phyloP scores from a whole-genome alignment of 2,329 filamentous ascomycete species.

The Plectosphaerella sp. region DNA sequence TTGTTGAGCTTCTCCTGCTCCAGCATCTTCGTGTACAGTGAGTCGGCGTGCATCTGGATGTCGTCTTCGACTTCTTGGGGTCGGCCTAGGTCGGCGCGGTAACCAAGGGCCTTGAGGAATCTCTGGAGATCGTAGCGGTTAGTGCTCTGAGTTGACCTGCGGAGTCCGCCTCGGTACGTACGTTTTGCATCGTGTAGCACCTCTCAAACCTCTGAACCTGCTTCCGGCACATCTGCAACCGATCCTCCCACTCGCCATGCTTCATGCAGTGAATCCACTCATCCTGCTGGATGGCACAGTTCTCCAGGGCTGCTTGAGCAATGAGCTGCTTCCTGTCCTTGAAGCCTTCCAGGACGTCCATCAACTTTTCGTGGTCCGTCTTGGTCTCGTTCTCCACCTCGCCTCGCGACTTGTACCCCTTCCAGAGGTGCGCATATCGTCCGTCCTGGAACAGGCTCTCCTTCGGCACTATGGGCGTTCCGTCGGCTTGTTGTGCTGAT shows the following conservation, averaged over 20 bases:
- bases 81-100: slow-evolving; percentile 65
- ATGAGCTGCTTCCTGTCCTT: slow-evolving; percentile 78
- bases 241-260: slow-evolving; percentile 61
- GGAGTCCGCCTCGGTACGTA: slow-evolving; percentile 23
- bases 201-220: slow-evolving; percentile 76
- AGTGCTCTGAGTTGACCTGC: not conserved
- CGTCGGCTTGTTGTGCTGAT: not conserved
- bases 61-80: slow-evolving; percentile 70
- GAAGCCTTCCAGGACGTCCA: slow-evolving; percentile 75
- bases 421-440: slow-evolving; percentile 84
- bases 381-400: slow-evolving; percentile 66
- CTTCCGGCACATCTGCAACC: slow-evolving; percentile 74
- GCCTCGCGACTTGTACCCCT: slow-evolving; percentile 72
- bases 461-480: slow-evolving; percentile 32
- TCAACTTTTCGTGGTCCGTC: slow-evolving; percentile 74
- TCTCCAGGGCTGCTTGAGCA: slow-evolving; percentile 80
- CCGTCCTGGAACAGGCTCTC: slow-evolving; percentile 55
- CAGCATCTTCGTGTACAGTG: slow-evolving; percentile 82
- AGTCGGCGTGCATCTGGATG: slow-evolving; percentile 94
- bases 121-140: slow-evolving; percentile 43
- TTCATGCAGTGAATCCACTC: slow-evolving; percentile 80
- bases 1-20: slow-evolving; percentile 74
- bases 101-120: slow-evolving; percentile 87
- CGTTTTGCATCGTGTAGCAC: slow-evolving; percentile 85
- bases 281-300: slow-evolving; percentile 84